These are phyloP conservation scores for Sclerotinia borealis DNA, from an alignment of 2,329 filamentous ascomycete genomes.

Conservation along the genomic window DNA sequence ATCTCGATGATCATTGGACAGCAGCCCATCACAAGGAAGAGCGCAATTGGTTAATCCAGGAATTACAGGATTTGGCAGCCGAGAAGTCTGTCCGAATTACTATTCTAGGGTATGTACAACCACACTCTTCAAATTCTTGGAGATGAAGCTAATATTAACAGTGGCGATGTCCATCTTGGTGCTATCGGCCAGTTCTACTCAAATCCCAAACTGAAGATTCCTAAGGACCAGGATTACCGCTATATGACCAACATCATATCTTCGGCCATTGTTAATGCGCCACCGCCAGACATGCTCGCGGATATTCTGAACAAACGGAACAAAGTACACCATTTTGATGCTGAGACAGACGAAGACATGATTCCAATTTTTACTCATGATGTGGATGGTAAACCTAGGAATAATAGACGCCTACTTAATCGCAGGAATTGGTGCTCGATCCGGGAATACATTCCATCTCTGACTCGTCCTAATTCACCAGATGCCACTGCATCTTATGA, in stretches of 20 bases:
- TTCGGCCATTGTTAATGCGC: slow-evolving; percentile 89
- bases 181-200: slow-evolving; percentile 94
- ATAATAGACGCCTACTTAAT: slow-evolving; percentile 84
- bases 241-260: slow-evolving; percentile 97
- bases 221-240: slow-evolving; percentile 86
- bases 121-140: background rate
- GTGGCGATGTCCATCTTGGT: slow-evolving; percentile 89
- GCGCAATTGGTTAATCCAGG: slow-evolving; percentile 77
- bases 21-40: slow-evolving; percentile 91
- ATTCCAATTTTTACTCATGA: slow-evolving; percentile 88
- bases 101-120: slow-evolving; percentile 59
- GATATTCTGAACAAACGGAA: slow-evolving; percentile 93
- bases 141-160: slow-evolving; percentile 32
- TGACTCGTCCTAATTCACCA: slow-evolving; percentile 66
- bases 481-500: slow-evolving; percentile 34
- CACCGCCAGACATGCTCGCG: slow-evolving; percentile 79
- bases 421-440: slow-evolving; percentile 96
- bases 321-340: slow-evolving; percentile 66
- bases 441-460: slow-evolving; percentile 71
- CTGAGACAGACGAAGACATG: slow-evolving; percentile 88
- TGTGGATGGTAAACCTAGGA: slow-evolving; percentile 81
- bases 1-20: slow-evolving; percentile 96
- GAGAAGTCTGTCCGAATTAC: slow-evolving; percentile 90
- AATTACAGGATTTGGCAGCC: slow-evolving; percentile 86
- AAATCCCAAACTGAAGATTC: slow-evolving; percentile 70